These are phyloP conservation scores for Exophiala calicioides DNA, from an alignment of 2,329 filamentous ascomycete species.

Conservation along the genomic window DNA sequence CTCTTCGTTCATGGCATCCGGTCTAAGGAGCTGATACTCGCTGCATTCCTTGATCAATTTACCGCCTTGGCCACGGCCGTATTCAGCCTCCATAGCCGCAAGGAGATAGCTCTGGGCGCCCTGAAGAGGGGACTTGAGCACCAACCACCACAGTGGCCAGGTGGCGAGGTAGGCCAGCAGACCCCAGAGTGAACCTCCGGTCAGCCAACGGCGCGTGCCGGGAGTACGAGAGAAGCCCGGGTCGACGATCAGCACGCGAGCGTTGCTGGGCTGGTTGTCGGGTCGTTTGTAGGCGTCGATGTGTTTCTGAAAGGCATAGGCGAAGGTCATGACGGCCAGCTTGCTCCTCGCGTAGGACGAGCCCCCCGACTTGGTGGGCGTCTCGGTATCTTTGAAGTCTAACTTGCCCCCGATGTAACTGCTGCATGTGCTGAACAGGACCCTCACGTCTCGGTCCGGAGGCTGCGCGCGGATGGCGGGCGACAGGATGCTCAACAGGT, in stretches of 20 bases:
- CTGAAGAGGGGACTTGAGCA: constrained; percentile 80
- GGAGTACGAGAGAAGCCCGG: constrained; percentile 83
- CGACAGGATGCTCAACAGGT: constrained; percentile 85
- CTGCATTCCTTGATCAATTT: constrained; percentile 86
- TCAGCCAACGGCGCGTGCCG: constrained; percentile 83
- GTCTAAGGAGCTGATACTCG: constrained; percentile 68
- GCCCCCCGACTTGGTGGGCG: constrained; percentile 27
- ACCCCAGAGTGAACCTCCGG: constrained; percentile 78
- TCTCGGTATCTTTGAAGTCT: constrained; percentile 43
- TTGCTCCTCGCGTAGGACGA: constrained; percentile 60
- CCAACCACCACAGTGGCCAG: constrained; percentile 81
- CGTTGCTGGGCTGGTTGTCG: constrained; percentile 77
- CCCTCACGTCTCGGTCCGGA: constrained; percentile 85
- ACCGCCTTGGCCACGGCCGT: constrained; percentile 66
- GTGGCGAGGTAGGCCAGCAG: constrained; percentile 72
- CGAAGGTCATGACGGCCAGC: constrained; percentile 85
- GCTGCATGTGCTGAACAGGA: constrained; percentile 83
- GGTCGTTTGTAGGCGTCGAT: constrained; percentile 80
- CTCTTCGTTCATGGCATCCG: constrained; percentile 75
- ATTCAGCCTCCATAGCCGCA: constrained; percentile 77
- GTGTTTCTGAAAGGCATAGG: constrained; percentile 88
- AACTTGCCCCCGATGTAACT: constrained; percentile 80
- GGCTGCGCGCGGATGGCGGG: constrained; percentile 89
- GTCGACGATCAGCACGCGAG: constrained; percentile 82
- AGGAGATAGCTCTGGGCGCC: constrained; percentile 85